Percentiles rank a stretch among this genome's conserved stretches.
Evolutionary conservation across 2,329 filamentous ascomycete species (phyloP).

Genomic region (Teratosphaeria viscida): DNA sequence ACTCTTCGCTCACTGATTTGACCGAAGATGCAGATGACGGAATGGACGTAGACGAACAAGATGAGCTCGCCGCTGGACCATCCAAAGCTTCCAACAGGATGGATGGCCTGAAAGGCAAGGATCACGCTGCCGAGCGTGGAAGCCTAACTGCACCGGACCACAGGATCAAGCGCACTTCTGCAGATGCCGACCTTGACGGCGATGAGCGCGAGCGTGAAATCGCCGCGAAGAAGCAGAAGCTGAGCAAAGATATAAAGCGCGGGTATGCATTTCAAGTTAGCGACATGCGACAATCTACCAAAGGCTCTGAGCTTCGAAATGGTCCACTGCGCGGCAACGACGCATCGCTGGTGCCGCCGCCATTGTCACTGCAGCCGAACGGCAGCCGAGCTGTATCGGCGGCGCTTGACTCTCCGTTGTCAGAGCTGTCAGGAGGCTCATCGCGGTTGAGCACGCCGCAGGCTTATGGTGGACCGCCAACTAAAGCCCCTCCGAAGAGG

Average conservation of each 20-base stretch:
- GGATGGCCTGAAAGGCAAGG: conserved; percentile 15
- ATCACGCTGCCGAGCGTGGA: conserved; percentile 20
- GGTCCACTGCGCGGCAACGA: conserved; percentile 11
- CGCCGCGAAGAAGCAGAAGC: conserved; percentile 25
- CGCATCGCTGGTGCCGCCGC: conserved; percentile 12
- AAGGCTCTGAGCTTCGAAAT: conserved; percentile 7
- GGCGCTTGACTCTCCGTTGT: conserved; percentile 24
- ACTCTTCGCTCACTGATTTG: conserved; percentile 27
- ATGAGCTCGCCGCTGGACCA: conserved; percentile 6
- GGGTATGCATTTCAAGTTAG: conserved; percentile 23
- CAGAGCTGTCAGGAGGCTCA: conserved; percentile 21
- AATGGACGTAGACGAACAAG: conserved; percentile 13
- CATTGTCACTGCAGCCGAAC: conserved; percentile 14
- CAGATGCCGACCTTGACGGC: conserved; percentile 21
- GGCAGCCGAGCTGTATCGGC: conserved; percentile 16
- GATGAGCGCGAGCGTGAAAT: conserved; percentile 19
- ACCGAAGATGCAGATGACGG: conserved; percentile 22
- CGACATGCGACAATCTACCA: conserved; percentile 17
- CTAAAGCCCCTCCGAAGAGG: conserved; percentile 19
- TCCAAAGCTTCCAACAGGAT: conserved; percentile 3
- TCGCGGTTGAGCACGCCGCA: conserved; percentile 22
- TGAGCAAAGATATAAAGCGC: conserved; percentile 18
- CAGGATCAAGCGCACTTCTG: conserved; percentile 25
- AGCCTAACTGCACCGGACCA: conserved; percentile 16
- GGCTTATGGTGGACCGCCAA: conserved; percentile 10